phyloP scores from a whole-genome alignment of 768 basidiomycete genomes.

The Pulveroboletus sp. region DNA sequence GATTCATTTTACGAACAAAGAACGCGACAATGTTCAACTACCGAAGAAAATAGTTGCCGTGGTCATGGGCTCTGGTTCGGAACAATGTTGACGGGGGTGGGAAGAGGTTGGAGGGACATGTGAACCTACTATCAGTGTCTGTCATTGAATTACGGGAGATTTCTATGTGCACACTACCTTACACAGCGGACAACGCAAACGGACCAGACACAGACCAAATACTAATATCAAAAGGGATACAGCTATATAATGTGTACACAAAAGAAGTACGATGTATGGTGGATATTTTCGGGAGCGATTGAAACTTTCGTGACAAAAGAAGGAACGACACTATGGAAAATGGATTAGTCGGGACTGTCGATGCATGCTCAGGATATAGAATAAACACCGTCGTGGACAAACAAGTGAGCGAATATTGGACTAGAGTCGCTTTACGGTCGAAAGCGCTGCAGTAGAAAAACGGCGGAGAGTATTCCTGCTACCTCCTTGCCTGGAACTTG shows the following conservation, averaged over 20 bases:
- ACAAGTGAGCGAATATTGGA: background rate
- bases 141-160: too few species aligned
- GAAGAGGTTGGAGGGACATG: background rate
- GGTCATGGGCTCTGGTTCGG: background rate
- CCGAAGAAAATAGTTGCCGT: background rate
- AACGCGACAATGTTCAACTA: background rate
- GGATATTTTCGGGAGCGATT: background rate
- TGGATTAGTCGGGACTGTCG: background rate
- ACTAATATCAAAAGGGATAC: constrained; percentile 16
- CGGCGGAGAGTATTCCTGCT: constrained; percentile 25
- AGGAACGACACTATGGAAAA: constrained; percentile 3
- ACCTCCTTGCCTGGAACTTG: constrained; percentile 12
- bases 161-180: background rate
- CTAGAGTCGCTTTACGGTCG: constrained; percentile 27
- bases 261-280: background rate
- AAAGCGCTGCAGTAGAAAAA: constrained; percentile 31
- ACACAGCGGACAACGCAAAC: background rate
- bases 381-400: constrained; percentile 3
- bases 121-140: background rate
- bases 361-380: constrained; percentile 5
- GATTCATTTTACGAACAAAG: constrained; percentile 14
- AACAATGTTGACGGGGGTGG: background rate
- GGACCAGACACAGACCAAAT: constrained; percentile 1
- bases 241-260: background rate
- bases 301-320: constrained; percentile 5